phyloP scores from a whole-genome alignment of 129 eudicot species.

The Flaveria trinervia region DNA sequence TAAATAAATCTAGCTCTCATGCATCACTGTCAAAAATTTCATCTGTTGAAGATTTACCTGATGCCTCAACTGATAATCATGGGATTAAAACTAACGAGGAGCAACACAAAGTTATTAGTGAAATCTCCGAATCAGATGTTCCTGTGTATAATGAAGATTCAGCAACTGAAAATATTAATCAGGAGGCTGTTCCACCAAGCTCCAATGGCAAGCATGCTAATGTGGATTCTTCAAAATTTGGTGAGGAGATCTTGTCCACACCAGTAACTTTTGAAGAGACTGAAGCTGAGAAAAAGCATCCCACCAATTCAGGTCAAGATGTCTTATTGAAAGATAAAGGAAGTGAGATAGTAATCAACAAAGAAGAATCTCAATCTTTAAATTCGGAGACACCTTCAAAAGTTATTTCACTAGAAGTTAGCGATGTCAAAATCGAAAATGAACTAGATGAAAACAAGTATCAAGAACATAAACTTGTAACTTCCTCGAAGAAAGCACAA shows the following conservation, averaged over 20 bases:
- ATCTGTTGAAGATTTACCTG: conserved; percentile 37
- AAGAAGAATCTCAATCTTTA: conserved; percentile 47
- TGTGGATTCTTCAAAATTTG: conserved; percentile 39
- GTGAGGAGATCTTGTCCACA: conserved; percentile 37
- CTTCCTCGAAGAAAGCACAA: conserved; percentile 56
- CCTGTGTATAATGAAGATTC: conserved; percentile 42
- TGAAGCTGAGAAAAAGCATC: conserved; percentile 45
- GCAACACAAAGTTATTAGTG: conserved; percentile 40
- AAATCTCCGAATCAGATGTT: conserved; percentile 37
- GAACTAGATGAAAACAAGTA: conserved; percentile 39
- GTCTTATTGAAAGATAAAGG: conserved; percentile 42
- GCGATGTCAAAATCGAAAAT: conserved; percentile 42
- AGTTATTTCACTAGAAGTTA: conserved; percentile 37
- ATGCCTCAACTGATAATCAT: conserved; percentile 41
- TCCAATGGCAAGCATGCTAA: conserved; percentile 39
- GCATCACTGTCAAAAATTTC: conserved; percentile 42
- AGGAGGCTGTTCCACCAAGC: conserved; percentile 39
- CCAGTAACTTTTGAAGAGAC: conserved; percentile 31
- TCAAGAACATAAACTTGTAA: conserved; percentile 44
- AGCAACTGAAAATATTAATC: conserved; percentile 28
- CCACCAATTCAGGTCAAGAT: conserved; percentile 50
- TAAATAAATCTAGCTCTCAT: conserved; percentile 45
- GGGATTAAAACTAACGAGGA: conserved; percentile 40
- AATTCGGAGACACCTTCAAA: conserved; percentile 45
- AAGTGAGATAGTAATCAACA: conserved; percentile 33